Percentiles rank a stretch among this genome's conserved stretches.
Evolutionary conservation across 1,284 basidiomycete species (phyloP).

Genomic region (Schizophyllum amplum): DNA sequence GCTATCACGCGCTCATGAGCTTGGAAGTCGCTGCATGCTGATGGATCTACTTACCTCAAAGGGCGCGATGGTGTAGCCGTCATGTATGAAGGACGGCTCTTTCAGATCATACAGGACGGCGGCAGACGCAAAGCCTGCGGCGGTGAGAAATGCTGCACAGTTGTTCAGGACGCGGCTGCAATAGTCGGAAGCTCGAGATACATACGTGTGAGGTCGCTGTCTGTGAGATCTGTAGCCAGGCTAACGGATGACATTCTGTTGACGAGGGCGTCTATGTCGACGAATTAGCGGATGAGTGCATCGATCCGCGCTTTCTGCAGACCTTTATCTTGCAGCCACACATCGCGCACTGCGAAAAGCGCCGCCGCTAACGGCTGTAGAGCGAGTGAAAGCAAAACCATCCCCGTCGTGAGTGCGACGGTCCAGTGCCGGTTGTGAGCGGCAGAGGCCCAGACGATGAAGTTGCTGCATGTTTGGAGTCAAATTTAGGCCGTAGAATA

Average conservation of each 20-base stretch:
- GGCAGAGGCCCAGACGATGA: constrained; percentile 36
- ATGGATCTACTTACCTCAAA: constrained; percentile 27
- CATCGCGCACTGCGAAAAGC: constrained; percentile 36
- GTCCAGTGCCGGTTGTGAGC: constrained; percentile 39
- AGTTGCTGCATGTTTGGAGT: constrained; percentile 24
- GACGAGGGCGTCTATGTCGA: constrained; percentile 27
- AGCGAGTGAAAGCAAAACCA: constrained; percentile 35
- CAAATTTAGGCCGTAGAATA: background rate
- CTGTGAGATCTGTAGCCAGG: constrained; percentile 34
- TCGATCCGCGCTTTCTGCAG: background rate
- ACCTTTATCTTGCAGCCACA: constrained; percentile 25
- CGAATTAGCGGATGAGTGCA: background rate
- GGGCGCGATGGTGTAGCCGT: constrained; percentile 34
- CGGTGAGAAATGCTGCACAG: constrained; percentile 37
- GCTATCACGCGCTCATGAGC: constrained; percentile 1
- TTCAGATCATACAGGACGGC: constrained; percentile 36
- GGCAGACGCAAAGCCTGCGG: constrained; percentile 44
- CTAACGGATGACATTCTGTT: constrained; percentile 30
- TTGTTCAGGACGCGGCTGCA: background rate
- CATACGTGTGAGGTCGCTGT: constrained; percentile 39
- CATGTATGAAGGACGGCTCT: constrained; percentile 34
- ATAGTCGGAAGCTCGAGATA: constrained; percentile 3
- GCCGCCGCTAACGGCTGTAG: constrained; percentile 46
- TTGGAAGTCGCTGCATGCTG: constrained; percentile 18
- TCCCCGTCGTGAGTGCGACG: constrained; percentile 36